Percentiles rank a stretch among this genome's conserved stretches.
These are phyloP conservation scores for Gaultheria prostrata DNA, from an alignment of 148 eudicot genomes.

Conservation along the genomic window DNA sequence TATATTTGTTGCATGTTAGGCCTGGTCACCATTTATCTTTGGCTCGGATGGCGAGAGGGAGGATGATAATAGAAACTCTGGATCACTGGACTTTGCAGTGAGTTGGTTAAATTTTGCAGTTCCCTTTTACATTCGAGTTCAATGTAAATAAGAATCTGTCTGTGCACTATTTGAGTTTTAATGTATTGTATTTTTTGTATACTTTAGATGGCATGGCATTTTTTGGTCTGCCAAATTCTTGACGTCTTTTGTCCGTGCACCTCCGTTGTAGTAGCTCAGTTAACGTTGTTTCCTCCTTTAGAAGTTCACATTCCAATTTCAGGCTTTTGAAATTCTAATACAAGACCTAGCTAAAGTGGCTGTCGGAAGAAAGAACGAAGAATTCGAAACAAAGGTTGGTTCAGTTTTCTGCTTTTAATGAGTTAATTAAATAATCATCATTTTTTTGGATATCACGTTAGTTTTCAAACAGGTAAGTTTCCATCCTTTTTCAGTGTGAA, in stretches of 20 bases:
- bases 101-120: constrained; percentile 30
- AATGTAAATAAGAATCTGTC: neutral
- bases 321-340: constrained; percentile 71
- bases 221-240: neutral
- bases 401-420: neutral
- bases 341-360: constrained; percentile 45
- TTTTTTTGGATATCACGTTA: too few species aligned
- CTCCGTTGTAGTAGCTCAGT: neutral
- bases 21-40: constrained; percentile 77
- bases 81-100: constrained; percentile 56
- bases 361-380: constrained; percentile 27
- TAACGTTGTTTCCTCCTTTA: neutral
- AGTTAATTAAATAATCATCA: too few species aligned
- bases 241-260: neutral
- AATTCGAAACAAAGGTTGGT: constrained; percentile 43
- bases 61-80: constrained; percentile 27
- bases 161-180: constrained; percentile 5
- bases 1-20: constrained; percentile 40
- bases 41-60: constrained; percentile 42
- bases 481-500: too few species aligned
- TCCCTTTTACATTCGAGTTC: neutral
- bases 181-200: neutral
- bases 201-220: neutral
- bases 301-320: constrained; percentile 26
- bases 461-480: too few species aligned